phyloP scores from a whole-genome alignment of 345 rosid genomes.

The Gossypium herbaceum region DNA sequence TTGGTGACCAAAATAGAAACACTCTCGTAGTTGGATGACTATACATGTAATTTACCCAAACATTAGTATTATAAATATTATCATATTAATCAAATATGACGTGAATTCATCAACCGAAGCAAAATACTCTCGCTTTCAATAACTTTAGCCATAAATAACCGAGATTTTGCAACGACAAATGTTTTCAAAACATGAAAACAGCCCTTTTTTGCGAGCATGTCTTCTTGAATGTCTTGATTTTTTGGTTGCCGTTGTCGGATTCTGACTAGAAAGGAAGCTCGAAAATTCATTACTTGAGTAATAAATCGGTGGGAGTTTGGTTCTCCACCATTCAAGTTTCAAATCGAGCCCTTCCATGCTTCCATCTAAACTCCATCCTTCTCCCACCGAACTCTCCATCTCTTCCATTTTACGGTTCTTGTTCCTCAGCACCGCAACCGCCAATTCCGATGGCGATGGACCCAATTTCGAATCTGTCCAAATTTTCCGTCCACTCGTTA shows the following conservation, averaged over 20 bases:
- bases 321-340: slow-evolving; percentile 75
- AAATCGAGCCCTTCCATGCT: slow-evolving; percentile 75
- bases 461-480: slow-evolving; percentile 73
- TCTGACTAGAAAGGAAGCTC: slow-evolving; percentile 29
- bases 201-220: slow-evolving; percentile 36
- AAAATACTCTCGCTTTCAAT: not conserved
- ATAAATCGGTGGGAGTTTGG: slow-evolving; percentile 67
- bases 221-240: slow-evolving; percentile 28
- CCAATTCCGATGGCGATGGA: slow-evolving; percentile 87
- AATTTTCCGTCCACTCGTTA: not conserved
- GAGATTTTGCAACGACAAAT: slow-evolving; percentile 64
- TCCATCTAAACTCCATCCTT: slow-evolving; percentile 55
- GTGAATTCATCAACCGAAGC: too few relatives aligned
- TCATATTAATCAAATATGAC: not conserved
- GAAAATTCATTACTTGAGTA: slow-evolving; percentile 35
- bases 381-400: slow-evolving; percentile 45
- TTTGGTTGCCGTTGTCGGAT: slow-evolving; percentile 1
- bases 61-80: not conserved
- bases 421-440: slow-evolving; percentile 47
- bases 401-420: slow-evolving; percentile 27
- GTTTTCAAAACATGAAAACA: slow-evolving; percentile 60
- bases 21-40: too few relatives aligned
- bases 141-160: slow-evolving; percentile 47
- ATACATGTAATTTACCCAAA: too few relatives aligned
- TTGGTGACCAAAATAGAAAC: too few relatives aligned